Percentiles rank a stretch among this genome's conserved stretches.
phyloP scores from a whole-genome alignment of 805 yeast species.

The Diddensiella transvaalensis region DNA sequence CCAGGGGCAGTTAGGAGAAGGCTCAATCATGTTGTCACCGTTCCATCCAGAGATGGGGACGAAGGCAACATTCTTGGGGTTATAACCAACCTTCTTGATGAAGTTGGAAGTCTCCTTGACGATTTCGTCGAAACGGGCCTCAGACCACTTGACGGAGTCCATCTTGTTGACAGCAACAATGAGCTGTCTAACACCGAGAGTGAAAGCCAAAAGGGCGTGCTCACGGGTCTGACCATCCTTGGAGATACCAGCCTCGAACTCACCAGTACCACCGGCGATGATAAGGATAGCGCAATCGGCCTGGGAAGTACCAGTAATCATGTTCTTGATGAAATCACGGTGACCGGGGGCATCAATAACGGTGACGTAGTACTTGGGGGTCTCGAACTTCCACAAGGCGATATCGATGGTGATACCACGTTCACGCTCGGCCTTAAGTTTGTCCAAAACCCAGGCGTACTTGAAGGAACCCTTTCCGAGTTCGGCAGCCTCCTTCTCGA shows the following conservation, averaged over 20 bases:
- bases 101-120: slow-evolving; percentile 72
- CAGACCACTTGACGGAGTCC: slow-evolving; percentile 89
- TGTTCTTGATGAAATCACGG: slow-evolving; percentile 94
- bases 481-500: slow-evolving; percentile 97
- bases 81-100: slow-evolving; percentile 83
- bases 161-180: slow-evolving; percentile 92
- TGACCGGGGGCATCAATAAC: slow-evolving; percentile 96
- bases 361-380: slow-evolving; percentile 84
- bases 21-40: slow-evolving; percentile 91
- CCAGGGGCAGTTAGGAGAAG: slow-evolving; percentile 81
- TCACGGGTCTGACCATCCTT: slow-evolving; percentile 96
- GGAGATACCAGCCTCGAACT: slow-evolving; percentile 93
- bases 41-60: slow-evolving; percentile 91
- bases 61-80: slow-evolving; percentile 77
- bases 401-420: slow-evolving; percentile 96
- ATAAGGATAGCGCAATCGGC: slow-evolving; percentile 90
- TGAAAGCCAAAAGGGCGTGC: slow-evolving; percentile 87
- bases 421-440: slow-evolving; percentile 93
- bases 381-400: slow-evolving; percentile 90
- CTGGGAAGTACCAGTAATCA: slow-evolving; percentile 94
- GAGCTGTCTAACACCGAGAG: slow-evolving; percentile 83
- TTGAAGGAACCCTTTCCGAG: slow-evolving; percentile 96
- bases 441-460: slow-evolving; percentile 97
- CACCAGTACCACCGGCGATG: slow-evolving; percentile 91
- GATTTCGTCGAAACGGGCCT: slow-evolving; percentile 75